Evolutionary conservation across 805 yeast genomes (phyloP).

Genomic region (Candida orba): DNA sequence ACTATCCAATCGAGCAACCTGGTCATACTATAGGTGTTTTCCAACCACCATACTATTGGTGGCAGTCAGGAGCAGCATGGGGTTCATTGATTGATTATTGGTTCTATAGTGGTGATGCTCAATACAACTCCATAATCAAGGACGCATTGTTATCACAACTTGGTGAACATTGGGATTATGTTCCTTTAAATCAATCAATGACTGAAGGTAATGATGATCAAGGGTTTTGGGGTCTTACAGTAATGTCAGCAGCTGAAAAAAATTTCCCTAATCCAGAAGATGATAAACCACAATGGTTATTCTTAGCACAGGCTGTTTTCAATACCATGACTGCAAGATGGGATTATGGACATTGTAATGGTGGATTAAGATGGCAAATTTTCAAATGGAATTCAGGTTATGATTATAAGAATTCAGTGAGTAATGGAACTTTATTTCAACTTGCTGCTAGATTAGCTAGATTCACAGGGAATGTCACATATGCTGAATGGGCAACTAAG

Average conservation of each 20-base stretch:
- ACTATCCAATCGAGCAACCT: constrained; percentile 57
- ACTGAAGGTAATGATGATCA: constrained; percentile 98
- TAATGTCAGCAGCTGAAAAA: constrained; percentile 86
- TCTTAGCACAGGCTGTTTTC: constrained; percentile 81
- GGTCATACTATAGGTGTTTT: constrained; percentile 90
- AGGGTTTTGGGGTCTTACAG: constrained; percentile 94
- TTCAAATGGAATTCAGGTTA: constrained; percentile 92
- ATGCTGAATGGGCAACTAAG: constrained; percentile 64
- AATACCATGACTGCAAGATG: constrained; percentile 87
- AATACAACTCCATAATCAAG: constrained; percentile 52
- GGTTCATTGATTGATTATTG: constrained; percentile 79
- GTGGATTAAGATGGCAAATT: constrained; percentile 96
- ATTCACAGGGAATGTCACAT: constrained; percentile 68
- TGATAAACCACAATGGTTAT: constrained; percentile 64
- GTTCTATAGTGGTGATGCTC: constrained; percentile 59
- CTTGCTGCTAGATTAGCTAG: constrained; percentile 82
- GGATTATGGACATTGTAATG: constrained; percentile 77
- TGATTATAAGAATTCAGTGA: constrained; percentile 83
- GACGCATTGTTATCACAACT: constrained; percentile 66
- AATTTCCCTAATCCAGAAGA: constrained; percentile 68
- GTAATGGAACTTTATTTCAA: constrained; percentile 88
- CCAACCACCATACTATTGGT: constrained; percentile 90
- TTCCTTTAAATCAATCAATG: constrained; percentile 81
- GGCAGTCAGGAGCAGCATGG: constrained; percentile 98
- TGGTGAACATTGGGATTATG: constrained; percentile 67